Percentiles rank a stretch among this genome's conserved stretches.
phyloP scores from a whole-genome alignment of 306 rosid genomes.

The Dryas octopetala region DNA sequence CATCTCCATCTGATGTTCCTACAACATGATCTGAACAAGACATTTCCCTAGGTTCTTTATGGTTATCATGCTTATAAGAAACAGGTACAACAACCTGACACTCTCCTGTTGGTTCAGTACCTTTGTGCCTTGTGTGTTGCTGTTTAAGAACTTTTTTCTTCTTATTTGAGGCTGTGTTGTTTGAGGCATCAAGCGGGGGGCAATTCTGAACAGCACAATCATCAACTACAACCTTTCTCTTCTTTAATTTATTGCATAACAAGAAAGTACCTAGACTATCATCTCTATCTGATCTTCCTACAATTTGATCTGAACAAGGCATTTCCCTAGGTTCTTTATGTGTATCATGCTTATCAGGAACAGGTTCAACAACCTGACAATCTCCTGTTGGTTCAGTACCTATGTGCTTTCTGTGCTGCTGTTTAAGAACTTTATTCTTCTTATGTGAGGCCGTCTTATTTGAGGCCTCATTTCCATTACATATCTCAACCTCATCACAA shows the following conservation, averaged over 20 bases:
- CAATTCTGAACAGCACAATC: constrained; percentile 14
- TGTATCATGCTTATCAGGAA: constrained; percentile 10
- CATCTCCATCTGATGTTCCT: constrained; percentile 36
- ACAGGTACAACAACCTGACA: constrained; percentile 8
- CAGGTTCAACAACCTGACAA: constrained; percentile 6
- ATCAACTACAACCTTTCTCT: constrained; percentile 33
- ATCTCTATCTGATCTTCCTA: constrained; percentile 36
- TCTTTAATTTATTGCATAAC: constrained; percentile 34
- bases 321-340: constrained; percentile 13
- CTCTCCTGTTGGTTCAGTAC: constrained; percentile 21
- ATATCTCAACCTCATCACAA: constrained; percentile 20
- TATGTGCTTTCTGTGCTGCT: constrained; percentile 15
- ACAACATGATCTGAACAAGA: constrained; percentile 28
- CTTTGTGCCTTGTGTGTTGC: constrained; percentile 15
- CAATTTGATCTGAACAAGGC: constrained; percentile 28
- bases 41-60: constrained; percentile 8
- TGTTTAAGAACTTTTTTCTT: constrained; percentile 14
- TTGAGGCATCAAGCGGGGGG: neutral
- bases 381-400: constrained; percentile 20
- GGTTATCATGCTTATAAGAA: constrained; percentile 12
- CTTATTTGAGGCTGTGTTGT: constrained; percentile 1
- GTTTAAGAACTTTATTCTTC: constrained; percentile 17
- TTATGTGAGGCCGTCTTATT: neutral
- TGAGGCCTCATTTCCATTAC: constrained; percentile 17
- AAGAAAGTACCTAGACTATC: constrained; percentile 36